Percentiles rank a stretch among this genome's conserved stretches.
These are phyloP conservation scores for Effrenium voratum DNA, from an alignment of 73 alveolate species.

Conservation along the genomic window DNA sequence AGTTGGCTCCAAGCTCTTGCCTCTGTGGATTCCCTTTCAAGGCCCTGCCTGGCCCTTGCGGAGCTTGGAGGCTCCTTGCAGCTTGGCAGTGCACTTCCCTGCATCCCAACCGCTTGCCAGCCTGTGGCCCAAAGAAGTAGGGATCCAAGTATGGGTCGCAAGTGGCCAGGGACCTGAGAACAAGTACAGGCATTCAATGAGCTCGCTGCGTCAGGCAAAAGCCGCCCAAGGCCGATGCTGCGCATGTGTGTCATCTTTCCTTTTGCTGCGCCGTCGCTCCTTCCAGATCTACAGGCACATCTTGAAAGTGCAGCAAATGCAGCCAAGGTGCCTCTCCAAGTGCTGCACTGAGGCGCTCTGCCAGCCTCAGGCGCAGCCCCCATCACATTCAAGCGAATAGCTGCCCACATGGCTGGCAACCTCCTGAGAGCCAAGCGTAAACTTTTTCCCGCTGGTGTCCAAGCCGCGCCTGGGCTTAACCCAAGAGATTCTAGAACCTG, in stretches of 20 bases:
- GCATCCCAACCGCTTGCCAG: background rate
- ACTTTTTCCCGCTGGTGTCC: constrained; percentile 26
- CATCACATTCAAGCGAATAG: background rate
- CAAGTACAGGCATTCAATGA: too few species aligned
- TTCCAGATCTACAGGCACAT: too few species aligned
- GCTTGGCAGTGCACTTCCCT: background rate
- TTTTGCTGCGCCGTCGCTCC: too few species aligned
- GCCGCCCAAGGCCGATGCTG: too few species aligned
- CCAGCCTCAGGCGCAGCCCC: background rate
- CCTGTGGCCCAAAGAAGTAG: constrained; percentile 5
- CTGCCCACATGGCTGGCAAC: background rate
- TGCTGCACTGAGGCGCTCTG: constrained; percentile 13
- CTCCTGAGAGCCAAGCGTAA: background rate
- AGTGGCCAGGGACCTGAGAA: background rate
- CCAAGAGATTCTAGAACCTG: background rate
- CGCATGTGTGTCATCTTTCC: too few species aligned
- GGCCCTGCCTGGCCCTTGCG: too few species aligned
- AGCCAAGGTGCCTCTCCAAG: too few species aligned
- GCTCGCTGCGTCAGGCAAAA: too few species aligned
- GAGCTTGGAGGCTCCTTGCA: too few species aligned
- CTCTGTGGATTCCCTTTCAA: too few species aligned
- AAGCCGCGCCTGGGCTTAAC: background rate
- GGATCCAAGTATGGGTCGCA: constrained; percentile 29
- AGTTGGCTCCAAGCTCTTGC: too few species aligned
- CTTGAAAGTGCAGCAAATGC: too few species aligned